A percentile compares a stretch with the other conserved stretches of the same genome.
Conservation (phyloP, 2,329 filamentous ascomycete genomes). For the Aspergillus vadensis region DNA sequence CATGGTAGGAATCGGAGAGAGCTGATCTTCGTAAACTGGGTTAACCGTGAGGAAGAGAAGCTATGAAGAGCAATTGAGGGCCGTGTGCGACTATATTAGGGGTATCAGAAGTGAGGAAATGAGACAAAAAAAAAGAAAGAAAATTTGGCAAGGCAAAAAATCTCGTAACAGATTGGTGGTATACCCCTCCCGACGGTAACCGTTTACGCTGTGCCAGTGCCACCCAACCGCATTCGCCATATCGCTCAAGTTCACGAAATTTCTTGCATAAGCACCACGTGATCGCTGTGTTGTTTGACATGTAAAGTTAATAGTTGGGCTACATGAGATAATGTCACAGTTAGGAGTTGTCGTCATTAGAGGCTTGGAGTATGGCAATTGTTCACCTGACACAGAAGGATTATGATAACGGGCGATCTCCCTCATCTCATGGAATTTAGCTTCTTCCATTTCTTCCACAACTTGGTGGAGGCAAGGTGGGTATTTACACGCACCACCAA, state of each 20-base stretch:
- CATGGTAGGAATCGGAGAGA: constrained; percentile 38
- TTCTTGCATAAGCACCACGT: not conserved
- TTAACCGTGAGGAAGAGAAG: not conserved
- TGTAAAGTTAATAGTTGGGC: not conserved
- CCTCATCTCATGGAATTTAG: not conserved
- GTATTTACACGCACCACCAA: not conserved
- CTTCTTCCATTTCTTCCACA: not conserved
- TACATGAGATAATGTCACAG: too few species aligned
- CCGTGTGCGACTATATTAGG: not conserved
- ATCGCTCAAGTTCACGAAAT: not conserved
- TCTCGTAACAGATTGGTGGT: constrained; percentile 21
- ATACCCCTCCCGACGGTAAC: constrained; percentile 17
- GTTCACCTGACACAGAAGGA: not conserved
- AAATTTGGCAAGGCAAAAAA: constrained; percentile 11
- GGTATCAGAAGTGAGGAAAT: not conserved
- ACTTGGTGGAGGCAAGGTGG: not conserved
- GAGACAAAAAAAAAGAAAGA: not conserved
- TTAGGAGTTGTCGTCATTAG: not conserved
- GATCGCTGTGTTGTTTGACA: not conserved
- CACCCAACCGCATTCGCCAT: not conserved
- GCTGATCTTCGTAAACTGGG: not conserved
- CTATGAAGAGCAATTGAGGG: not conserved
- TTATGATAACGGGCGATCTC: not conserved
- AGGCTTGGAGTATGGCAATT: not conserved
- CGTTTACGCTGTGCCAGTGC: not conserved